Evolutionary conservation across 768 basidiomycete species (phyloP).

Genomic region (Lyophyllum shimeji): DNA sequence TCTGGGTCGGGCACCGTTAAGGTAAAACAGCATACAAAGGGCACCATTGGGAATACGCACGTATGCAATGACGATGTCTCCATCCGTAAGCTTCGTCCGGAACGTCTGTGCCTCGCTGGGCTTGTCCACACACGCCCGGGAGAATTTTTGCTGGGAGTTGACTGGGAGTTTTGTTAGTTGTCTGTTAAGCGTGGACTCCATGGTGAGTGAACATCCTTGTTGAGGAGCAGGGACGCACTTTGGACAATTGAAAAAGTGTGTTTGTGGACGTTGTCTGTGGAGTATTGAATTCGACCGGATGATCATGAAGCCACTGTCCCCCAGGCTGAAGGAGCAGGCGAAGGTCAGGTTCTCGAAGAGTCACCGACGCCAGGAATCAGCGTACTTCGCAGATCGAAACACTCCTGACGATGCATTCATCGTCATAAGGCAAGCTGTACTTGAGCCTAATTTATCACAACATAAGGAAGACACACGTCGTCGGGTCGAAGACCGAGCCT

Average conservation of each 20-base stretch:
- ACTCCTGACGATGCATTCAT: conserved; percentile 74
- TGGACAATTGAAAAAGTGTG: conserved; percentile 59
- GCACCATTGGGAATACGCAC: conserved; percentile 24
- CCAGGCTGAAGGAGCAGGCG: conserved; percentile 45
- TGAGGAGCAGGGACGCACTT: conserved; percentile 32
- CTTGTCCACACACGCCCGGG: conserved; percentile 52
- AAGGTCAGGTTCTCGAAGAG: neutral
- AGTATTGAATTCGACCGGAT: conserved; percentile 67
- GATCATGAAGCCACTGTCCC: conserved; percentile 77
- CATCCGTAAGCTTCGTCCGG: conserved; percentile 45
- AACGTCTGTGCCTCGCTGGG: conserved; percentile 47
- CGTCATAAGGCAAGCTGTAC: conserved; percentile 77
- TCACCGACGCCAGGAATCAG: conserved; percentile 7
- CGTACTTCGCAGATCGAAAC: conserved; percentile 77
- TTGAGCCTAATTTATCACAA: conserved; percentile 58
- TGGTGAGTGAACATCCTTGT: conserved; percentile 10
- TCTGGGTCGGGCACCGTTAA: conserved; percentile 29
- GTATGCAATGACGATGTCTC: conserved; percentile 52
- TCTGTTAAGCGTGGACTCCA: conserved; percentile 31
- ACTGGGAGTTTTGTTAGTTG: conserved; percentile 55
- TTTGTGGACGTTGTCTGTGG: conserved; percentile 49
- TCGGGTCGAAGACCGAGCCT: conserved; percentile 28
- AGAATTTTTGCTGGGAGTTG: conserved; percentile 39
- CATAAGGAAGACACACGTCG: conserved; percentile 18
- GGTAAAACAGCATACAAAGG: neutral